phyloP scores from a whole-genome alignment of 768 basidiomycete genomes.

The Boletus speciosus region DNA sequence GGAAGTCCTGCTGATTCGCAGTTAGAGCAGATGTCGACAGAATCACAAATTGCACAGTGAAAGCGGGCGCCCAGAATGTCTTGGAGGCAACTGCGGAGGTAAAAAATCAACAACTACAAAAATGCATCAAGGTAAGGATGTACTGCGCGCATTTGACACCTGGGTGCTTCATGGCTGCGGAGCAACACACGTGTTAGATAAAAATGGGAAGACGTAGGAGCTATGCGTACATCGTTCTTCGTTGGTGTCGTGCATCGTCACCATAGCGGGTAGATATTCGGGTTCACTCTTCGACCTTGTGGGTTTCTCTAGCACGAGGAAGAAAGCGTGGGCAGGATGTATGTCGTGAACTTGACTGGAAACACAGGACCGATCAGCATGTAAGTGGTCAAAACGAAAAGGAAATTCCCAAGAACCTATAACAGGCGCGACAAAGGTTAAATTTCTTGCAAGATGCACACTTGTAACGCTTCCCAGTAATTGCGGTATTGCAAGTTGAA shows the following conservation, averaged over 20 bases:
- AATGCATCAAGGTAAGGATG: conserved; percentile 27
- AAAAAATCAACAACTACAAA: not conserved
- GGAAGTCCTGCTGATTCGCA: conserved; percentile 86
- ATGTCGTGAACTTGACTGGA: conserved; percentile 84
- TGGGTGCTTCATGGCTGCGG: conserved; percentile 66
- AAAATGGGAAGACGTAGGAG: not conserved
- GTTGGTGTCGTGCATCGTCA: conserved; percentile 36
- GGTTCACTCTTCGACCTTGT: conserved; percentile 39
- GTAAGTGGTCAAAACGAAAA: not conserved
- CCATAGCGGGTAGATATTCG: conserved; percentile 27
- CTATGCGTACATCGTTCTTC: conserved; percentile 59
- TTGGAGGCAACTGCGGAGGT: conserved; percentile 64
- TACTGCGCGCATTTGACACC: conserved; percentile 88
- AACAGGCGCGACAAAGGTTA: conserved; percentile 79
- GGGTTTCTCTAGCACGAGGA: conserved; percentile 69
- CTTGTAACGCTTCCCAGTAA: conserved; percentile 70
- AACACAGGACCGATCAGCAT: not conserved
- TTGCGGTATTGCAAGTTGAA: conserved; percentile 71
- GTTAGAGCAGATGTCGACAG: conserved; percentile 81
- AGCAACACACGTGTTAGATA: conserved; percentile 1
- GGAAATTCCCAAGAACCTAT: conserved; percentile 48
- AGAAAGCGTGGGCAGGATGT: conserved; percentile 85
- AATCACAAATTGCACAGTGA: conserved; percentile 86
- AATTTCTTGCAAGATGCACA: conserved; percentile 80
- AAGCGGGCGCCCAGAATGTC: conserved; percentile 92